A percentile compares a stretch with the other conserved stretches of the same genome.
Evolutionary conservation across 148 eudicot species (phyloP).

Genomic region (Amaranthus cruentus): DNA sequence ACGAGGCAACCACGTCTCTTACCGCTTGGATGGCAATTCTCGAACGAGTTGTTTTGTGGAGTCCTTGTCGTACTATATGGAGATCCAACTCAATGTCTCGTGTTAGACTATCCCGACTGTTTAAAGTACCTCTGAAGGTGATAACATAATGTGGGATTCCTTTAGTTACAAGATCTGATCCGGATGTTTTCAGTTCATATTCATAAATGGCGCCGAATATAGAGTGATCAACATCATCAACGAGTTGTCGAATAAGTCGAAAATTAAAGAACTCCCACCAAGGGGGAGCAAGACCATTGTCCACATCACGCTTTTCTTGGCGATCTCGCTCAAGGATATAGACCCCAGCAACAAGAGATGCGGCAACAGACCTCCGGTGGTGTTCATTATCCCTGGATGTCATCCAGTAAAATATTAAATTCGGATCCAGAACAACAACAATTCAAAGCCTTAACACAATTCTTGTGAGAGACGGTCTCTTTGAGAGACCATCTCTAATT

Average conservation of each 20-base stretch:
- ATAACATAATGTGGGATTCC: conserved; percentile 54
- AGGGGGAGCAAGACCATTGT: conserved; percentile 61
- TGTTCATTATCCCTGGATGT: conserved; percentile 60
- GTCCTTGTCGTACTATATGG: conserved; percentile 59
- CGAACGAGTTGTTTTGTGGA: conserved; percentile 71
- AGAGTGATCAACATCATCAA: conserved; percentile 70
- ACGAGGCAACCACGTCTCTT: conserved; percentile 55
- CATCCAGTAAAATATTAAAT: neutral
- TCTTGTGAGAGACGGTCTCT: too few species aligned
- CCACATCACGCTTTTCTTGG: conserved; percentile 54
- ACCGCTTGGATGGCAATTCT: conserved; percentile 67
- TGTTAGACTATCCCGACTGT: conserved; percentile 55
- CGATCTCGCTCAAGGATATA: conserved; percentile 81
- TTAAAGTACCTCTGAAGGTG: conserved; percentile 84
- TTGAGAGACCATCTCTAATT: too few species aligned
- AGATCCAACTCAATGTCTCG: conserved; percentile 74
- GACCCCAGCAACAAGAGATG: conserved; percentile 80
- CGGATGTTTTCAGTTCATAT: conserved; percentile 35
- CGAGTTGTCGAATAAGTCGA: conserved; percentile 41
- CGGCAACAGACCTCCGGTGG: conserved; percentile 74
- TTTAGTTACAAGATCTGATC: conserved; percentile 17
- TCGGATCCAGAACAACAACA: too few species aligned
- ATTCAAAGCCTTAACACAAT: too few species aligned
- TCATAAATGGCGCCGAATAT: conserved; percentile 79
- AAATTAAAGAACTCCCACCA: conserved; percentile 91